A percentile compares a stretch with the other conserved stretches of the same genome.
phyloP scores from a whole-genome alignment of 2,329 filamentous ascomycete genomes.

The Zelopaecilomyces penicillatus region DNA sequence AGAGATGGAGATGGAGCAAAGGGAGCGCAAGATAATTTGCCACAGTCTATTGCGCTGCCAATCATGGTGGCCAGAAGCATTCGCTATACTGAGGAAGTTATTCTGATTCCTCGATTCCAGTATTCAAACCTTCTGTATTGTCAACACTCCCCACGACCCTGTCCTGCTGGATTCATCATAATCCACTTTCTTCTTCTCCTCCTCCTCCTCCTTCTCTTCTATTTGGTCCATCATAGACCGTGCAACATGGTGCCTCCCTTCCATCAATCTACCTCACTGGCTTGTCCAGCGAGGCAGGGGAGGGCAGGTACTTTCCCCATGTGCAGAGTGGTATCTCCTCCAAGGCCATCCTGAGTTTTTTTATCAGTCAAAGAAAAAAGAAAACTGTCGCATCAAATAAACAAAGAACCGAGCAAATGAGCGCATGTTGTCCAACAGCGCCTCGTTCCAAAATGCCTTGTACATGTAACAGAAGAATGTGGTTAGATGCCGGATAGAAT shows the following conservation, averaged over 20 bases:
- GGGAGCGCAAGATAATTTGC: no score
- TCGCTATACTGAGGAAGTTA: neutral
- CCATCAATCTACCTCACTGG: no score
- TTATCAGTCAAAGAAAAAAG: slow-evolving; percentile 2
- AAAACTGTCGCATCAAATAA: slow-evolving; percentile 1
- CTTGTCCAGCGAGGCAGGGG: no score
- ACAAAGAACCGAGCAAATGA: neutral
- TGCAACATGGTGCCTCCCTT: no score
- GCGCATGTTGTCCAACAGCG: slow-evolving; percentile 4
- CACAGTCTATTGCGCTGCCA: neutral
- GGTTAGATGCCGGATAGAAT: no score
- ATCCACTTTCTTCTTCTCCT: no score
- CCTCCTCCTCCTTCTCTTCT: no score
- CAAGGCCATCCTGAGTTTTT: slow-evolving; percentile 10
- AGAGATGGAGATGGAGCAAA: no score
- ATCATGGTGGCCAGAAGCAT: neutral
- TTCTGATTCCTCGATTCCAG: slow-evolving; percentile 1
- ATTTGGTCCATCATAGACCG: no score
- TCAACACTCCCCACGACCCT: no score
- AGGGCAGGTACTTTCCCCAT: neutral
- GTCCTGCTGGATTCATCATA: no score
- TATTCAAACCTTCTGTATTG: neutral
- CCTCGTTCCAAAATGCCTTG: neutral
- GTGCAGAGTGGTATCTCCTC: slow-evolving; percentile 16
- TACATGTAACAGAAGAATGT: no score